Percentiles rank a stretch among this genome's conserved stretches.
Conservation (phyloP, 2,329 filamentous ascomycete genomes). For the Pseudomassariella vexata region DNA sequence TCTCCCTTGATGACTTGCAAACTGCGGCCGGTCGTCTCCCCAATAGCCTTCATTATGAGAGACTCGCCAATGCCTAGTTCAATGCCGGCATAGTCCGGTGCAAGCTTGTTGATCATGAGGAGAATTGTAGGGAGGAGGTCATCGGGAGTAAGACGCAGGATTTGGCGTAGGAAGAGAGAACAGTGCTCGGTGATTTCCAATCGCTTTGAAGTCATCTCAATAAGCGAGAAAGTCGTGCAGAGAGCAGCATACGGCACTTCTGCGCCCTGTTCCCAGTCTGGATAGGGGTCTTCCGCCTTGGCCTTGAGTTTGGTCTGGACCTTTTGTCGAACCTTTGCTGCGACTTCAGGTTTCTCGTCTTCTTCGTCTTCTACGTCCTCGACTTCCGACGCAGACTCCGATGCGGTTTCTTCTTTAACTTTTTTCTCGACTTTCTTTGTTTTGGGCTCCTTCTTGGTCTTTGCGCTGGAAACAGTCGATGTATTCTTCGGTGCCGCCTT, state of each 20-base stretch:
- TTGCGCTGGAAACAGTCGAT: conserved; percentile 12
- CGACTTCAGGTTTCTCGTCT: conserved; percentile 63
- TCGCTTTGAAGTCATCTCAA: conserved; percentile 91
- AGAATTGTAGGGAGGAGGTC: conserved; percentile 85
- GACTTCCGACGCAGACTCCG: conserved; percentile 44
- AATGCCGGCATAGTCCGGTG: conserved; percentile 92
- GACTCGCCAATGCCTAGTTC: conserved; percentile 98
- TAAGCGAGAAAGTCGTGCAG: conserved; percentile 88
- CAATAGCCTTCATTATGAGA: conserved; percentile 97
- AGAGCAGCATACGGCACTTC: conserved; percentile 93
- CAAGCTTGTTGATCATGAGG: conserved; percentile 97
- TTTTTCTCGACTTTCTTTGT: conserved; percentile 27
- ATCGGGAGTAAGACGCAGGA: conserved; percentile 81
- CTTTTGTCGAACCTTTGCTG: conserved; percentile 72
- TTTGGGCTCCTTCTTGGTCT: conserved; percentile 15
- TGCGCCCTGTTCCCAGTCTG: conserved; percentile 85
- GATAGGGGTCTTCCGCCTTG: conserved; percentile 73
- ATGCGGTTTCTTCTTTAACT: conserved; percentile 38
- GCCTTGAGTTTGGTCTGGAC: conserved; percentile 70
- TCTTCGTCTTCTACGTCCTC: conserved; percentile 43
- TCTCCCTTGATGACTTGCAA: conserved; percentile 88
- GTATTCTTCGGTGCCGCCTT: conserved; percentile 15
- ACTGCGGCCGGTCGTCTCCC: conserved; percentile 85
- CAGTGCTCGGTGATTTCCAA: conserved; percentile 85
- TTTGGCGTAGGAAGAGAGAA: conserved; percentile 84